A percentile compares a stretch with the other conserved stretches of the same genome.
Conservation (phyloP, 2,329 filamentous ascomycete species). For the Fusarium armeniacum region DNA sequence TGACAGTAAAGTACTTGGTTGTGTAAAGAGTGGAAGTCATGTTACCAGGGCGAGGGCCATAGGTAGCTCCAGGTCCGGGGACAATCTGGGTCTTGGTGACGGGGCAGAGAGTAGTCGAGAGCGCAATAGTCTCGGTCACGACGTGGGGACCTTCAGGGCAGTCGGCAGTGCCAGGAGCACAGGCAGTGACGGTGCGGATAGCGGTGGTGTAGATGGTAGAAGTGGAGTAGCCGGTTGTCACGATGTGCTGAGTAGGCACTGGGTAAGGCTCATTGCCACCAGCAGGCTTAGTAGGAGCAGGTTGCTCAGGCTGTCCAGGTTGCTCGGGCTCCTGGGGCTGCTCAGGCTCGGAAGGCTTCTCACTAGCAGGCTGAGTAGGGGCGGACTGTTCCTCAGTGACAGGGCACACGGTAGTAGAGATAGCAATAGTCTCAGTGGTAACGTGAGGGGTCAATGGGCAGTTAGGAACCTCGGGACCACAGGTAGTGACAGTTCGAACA, state of each 20-base stretch:
- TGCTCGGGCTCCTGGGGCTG: neutral
- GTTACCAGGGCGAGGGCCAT: conserved; percentile 17
- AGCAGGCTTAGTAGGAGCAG: conserved; percentile 5
- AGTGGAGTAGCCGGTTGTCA: conserved; percentile 34
- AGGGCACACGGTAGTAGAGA: conserved; percentile 37
- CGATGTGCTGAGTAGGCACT: conserved; percentile 3
- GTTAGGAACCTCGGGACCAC: conserved; percentile 9
- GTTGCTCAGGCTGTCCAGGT: neutral
- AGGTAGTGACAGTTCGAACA: conserved; percentile 41
- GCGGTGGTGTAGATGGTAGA: conserved; percentile 40
- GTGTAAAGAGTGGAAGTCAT: conserved; percentile 40
- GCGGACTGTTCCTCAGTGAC: conserved; percentile 22
- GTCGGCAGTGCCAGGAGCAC: conserved; percentile 10
- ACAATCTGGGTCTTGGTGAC: conserved; percentile 35
- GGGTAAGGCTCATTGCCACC: conserved; percentile 10
- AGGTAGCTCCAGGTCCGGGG: conserved; percentile 11
- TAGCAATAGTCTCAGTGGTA: conserved; percentile 27
- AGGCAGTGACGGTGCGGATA: conserved; percentile 40
- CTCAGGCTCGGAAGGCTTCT: neutral
- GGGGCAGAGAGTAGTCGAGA: conserved; percentile 39
- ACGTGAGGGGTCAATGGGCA: conserved; percentile 24
- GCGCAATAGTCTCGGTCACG: conserved; percentile 24
- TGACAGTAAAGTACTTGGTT: conserved; percentile 37
- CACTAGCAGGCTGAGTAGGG: conserved; percentile 10
- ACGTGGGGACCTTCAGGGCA: conserved; percentile 21